Conservation (phyloP, 345 rosid genomes). For the Psidium friedrichsthalianum region DNA sequence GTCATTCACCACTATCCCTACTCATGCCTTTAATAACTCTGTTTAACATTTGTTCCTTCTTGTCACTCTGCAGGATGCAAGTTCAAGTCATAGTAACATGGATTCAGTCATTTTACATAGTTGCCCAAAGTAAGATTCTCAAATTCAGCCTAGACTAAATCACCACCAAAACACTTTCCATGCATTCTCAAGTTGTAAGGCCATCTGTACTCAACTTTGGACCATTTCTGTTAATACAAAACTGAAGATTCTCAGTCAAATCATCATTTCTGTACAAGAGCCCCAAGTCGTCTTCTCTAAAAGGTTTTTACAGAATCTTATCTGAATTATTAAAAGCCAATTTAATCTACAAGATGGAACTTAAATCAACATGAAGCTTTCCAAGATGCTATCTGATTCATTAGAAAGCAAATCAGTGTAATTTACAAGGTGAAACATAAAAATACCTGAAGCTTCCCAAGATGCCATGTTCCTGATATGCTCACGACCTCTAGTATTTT, state of each 20-base stretch:
- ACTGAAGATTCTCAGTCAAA: not conserved
- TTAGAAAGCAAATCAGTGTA: not conserved
- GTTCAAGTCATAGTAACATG: not conserved
- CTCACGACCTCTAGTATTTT: conserved; percentile 74
- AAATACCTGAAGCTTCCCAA: conserved; percentile 75
- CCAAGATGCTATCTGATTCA: not conserved
- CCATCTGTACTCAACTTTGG: not conserved
- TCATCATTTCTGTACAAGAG: not conserved
- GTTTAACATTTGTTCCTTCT: not conserved
- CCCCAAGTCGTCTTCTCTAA: not conserved
- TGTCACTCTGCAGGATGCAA: not conserved
- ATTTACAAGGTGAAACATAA: not conserved
- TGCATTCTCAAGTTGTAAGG: not conserved
- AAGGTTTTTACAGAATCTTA: not conserved
- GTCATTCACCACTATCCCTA: not conserved
- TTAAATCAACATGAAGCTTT: not conserved
- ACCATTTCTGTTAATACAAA: not conserved
- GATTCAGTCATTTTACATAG: not conserved
- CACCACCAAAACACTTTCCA: not conserved
- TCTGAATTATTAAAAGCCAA: not conserved
- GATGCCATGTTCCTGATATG: conserved; percentile 87
- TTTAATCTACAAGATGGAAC: not conserved
- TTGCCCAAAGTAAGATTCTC: not conserved
- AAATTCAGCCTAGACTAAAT: not conserved
- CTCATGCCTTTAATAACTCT: not conserved